Percentiles rank a stretch among this genome's conserved stretches.
These are phyloP conservation scores for Picochlorum costavermella DNA, from an alignment of 139 green algal species.

Conservation along the genomic window DNA sequence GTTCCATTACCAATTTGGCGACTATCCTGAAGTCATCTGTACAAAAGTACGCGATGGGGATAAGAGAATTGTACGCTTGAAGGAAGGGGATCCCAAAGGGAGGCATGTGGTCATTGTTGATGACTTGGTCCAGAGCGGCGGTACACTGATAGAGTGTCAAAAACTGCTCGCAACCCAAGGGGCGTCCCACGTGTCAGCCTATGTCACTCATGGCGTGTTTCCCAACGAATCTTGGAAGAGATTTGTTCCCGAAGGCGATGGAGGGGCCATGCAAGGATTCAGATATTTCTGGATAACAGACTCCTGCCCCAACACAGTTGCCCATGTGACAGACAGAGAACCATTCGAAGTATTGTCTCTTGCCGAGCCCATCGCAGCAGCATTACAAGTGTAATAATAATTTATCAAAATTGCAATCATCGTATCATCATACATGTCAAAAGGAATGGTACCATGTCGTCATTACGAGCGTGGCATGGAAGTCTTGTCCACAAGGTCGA, in stretches of 20 bases:
- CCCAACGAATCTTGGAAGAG: slow-evolving; percentile 76
- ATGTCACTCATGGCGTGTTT: slow-evolving; percentile 96
- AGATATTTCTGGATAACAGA: slow-evolving; percentile 96
- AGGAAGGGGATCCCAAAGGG: slow-evolving; percentile 78
- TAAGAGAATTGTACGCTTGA: slow-evolving; percentile 92
- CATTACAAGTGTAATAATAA: slow-evolving; percentile 78
- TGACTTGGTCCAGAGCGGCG: slow-evolving; percentile 91
- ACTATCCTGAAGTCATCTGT: slow-evolving; percentile 93
- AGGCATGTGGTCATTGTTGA: slow-evolving; percentile 97
- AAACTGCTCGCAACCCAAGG: slow-evolving; percentile 60
- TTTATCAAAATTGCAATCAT: slow-evolving; percentile 3
- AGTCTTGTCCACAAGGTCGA: neutral
- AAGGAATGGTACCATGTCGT: neutral
- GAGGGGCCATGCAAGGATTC: slow-evolving; percentile 49
- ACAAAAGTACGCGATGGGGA: slow-evolving; percentile 93
- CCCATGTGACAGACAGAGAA: slow-evolving; percentile 42
- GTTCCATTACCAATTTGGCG: slow-evolving; percentile 90
- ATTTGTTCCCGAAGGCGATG: slow-evolving; percentile 40
- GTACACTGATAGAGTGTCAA: slow-evolving; percentile 94
- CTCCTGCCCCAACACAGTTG: slow-evolving; percentile 77
- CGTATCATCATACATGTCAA: neutral
- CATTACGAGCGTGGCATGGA: neutral
- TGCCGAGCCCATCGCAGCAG: slow-evolving; percentile 73
- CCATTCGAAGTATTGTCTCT: slow-evolving; percentile 92
- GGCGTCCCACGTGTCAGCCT: slow-evolving; percentile 71